Evolutionary conservation across 2,329 filamentous ascomycete species (phyloP), one percentile per base, ranked within the genome.

Genomic region (Pseudocercospora eumusae): DNA sequence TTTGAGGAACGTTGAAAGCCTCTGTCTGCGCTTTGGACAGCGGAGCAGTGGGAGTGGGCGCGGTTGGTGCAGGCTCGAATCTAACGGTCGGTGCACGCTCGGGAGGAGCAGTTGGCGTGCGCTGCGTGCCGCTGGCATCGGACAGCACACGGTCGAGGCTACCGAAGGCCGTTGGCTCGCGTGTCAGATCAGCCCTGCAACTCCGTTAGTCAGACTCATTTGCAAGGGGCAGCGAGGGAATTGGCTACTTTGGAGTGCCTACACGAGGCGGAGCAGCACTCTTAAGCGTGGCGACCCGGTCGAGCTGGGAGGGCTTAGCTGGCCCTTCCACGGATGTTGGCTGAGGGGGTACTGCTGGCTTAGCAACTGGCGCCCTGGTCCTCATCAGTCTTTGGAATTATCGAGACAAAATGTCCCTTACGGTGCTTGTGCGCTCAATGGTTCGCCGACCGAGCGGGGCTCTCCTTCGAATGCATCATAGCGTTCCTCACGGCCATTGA

Each of bases 401-500:
- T 18, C 15, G 18, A 8, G 28, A 10, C 27, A 13, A 40, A 40
- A 54, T 8, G 25, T 7, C 27, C 13, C 28, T 33, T 54, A 50
- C 45, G n/a, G 33, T 28, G 21, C 21, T 40, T n/a, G 33, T 21
- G 33, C 56, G 13, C 21, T 50, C 36, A 20, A 18, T 28, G 27
- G 49, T 27, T 64, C 66, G 36, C 68, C 65, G 55, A 70, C 59
- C 25, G 66, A 65, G 67, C 82, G 80, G 3, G 86, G 86, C 64
- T 87, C 86, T 15, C 87, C 87, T 47, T 83, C 81, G 62, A 86
- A 88, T 47, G 83, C 82, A 56, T 86, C 83, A 54, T 84, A 80
- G 20, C 82, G 81, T 69, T 84, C 80, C 49, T 83, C 80, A 23
- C 82, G 78, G 3, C 85, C 84, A 15, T 75, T 74, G 0, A 88